Conservation (phyloP, 352 stramenopile genomes). For the Elongisporangium senticosum region DNA sequence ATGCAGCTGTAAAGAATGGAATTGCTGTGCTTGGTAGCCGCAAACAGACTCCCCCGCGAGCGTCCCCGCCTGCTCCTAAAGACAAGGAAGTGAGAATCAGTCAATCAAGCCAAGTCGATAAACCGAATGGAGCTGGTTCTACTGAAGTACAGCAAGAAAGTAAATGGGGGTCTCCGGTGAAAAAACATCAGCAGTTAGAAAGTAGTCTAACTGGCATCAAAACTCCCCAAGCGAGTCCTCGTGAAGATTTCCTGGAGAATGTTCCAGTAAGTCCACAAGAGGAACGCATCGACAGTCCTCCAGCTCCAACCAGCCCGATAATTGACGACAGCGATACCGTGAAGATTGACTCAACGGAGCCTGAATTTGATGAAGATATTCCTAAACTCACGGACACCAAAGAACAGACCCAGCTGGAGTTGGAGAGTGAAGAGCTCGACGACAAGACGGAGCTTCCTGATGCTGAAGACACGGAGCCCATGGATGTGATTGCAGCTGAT, state of each 20-base stretch:
- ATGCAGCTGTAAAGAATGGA: not conserved
- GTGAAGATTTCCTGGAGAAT: not conserved
- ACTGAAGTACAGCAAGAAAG: not conserved
- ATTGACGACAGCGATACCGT: not conserved
- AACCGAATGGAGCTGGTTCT: not conserved
- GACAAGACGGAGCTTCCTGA: not conserved
- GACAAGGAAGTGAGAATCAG: not conserved
- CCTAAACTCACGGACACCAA: not conserved
- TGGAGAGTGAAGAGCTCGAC: not conserved
- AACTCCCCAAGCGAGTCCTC: not conserved
- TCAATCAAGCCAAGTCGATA: not conserved
- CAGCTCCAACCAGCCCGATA: not conserved
- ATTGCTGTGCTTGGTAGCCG: not conserved
- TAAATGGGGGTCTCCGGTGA: not conserved
- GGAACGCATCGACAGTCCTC: not conserved
- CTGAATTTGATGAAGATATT: not conserved
- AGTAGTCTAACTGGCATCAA: not conserved
- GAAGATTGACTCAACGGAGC: not conserved
- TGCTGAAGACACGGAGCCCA: not conserved
- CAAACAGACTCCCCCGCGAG: not conserved
- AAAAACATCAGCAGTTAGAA: not conserved
- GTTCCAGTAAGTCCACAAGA: not conserved
- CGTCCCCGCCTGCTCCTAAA: not conserved
- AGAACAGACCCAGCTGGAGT: not conserved
- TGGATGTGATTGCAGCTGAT: constrained; percentile 38